Conservation (phyloP, 768 basidiomycete genomes). For the Steccherinum ochraceum region DNA sequence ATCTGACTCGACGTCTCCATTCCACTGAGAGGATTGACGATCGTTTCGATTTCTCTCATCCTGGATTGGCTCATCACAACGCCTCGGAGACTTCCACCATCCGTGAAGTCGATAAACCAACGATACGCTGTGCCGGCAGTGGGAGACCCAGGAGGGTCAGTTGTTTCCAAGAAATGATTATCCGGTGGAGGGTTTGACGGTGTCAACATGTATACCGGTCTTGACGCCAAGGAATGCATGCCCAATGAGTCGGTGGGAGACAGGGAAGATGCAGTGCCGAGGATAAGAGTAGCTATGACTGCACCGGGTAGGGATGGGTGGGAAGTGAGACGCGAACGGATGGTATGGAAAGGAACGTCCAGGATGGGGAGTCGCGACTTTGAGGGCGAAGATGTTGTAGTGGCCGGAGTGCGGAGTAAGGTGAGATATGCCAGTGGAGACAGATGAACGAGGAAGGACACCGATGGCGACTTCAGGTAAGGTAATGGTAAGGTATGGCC, state of each 20-base stretch:
- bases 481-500: conserved; percentile 66
- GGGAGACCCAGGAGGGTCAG: conserved; percentile 25
- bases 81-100: conserved; percentile 40
- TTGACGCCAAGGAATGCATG: conserved; percentile 22
- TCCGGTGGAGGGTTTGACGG: conserved; percentile 40
- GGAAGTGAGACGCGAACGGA: conserved; percentile 39
- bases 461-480: conserved; percentile 58
- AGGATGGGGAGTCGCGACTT: conserved; percentile 27
- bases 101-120: conserved; percentile 75
- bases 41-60: conserved; percentile 65
- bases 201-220: conserved; percentile 50
- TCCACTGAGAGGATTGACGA: conserved; percentile 49
- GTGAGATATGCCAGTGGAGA: conserved; percentile 67
- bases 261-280: conserved; percentile 37
- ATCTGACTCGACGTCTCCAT: conserved; percentile 34
- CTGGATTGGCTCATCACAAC: conserved; percentile 69
- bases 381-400: conserved; percentile 12
- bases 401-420: conserved; percentile 36
- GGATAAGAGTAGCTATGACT: conserved; percentile 46
- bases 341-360: conserved; percentile 46
- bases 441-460: conserved; percentile 67
- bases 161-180: conserved; percentile 42
- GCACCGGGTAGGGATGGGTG: conserved; percentile 37
- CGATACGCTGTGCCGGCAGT: conserved; percentile 23
- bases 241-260: conserved; percentile 23